Base-by-base conservation (phyloP, 768 basidiomycete species). In the Mycena olivaceomarginata region DNA sequence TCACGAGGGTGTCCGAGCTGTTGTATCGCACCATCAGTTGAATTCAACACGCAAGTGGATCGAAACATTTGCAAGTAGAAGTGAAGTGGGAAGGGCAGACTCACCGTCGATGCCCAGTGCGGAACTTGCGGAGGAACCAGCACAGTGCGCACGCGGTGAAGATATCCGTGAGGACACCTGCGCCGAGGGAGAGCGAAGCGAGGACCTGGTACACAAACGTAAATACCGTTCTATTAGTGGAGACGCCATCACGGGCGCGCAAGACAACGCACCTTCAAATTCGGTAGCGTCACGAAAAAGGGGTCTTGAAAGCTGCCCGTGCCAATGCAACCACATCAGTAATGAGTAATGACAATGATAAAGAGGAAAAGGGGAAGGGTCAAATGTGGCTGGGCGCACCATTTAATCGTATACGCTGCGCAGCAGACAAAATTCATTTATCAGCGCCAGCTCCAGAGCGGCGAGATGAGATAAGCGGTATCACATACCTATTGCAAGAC, bases 41-140 rank as follows among this genome's bases (percentile, higher is more conserved):
- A 25, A 25, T 25, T 25, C 25, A 25, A 25, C 1, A 25, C 25
- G 25, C 25, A 25, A 25, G 25, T 25, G 2, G 25, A 25, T 25
- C 25, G 25, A 25, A 25, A 25, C 25, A 25, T 25, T 25, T 25
- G 25, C 25, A 2, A 25, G 25, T 25, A 2, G 43, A 45, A 45
- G 13, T 57, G 59, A 4, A 37, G 31, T 22, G 25, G 22, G 6
- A 25, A 31, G 31, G 48, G 4, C 15, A 51, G 48, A 86, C 43
- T 80, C 25, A 89, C 89, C 82, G 82, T 70, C 83, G 80, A 74
- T 90, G 88, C 20, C 89, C 91, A 1, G 91, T 91, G 59, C 91
- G 87, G 77, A 93, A 86, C 67, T 80, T 86, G 70, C 90, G 89
- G 77, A 94, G 84, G 83, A 91, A 93, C 77, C 83, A 91, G 75